Conservation (phyloP, 352 stramenopile species). For the Phytopythium sindhum region DNA sequence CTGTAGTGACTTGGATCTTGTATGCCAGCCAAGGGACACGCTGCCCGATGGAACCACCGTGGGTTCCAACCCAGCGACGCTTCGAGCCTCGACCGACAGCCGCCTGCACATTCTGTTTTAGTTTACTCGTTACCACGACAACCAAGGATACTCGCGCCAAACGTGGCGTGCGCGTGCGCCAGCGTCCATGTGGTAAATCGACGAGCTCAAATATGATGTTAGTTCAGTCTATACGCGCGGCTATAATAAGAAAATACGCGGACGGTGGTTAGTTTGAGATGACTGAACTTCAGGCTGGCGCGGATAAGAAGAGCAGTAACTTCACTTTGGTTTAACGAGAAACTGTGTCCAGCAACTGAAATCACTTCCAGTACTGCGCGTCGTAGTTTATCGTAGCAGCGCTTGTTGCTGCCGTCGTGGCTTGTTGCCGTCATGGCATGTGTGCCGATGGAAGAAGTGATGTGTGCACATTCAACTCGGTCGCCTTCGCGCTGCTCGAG, state of each 20-base stretch:
- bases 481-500: not conserved
- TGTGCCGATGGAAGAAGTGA: not conserved
- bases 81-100: not conserved
- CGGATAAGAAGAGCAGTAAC: not conserved
- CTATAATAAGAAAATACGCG: not conserved
- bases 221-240: not conserved
- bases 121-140: no score
- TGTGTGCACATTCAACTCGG: not conserved
- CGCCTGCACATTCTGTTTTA: no score
- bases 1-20: not conserved
- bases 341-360: no score
- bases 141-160: conserved; percentile 1
- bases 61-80: not conserved
- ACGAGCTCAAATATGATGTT: not conserved
- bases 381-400: not conserved
- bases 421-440: no score
- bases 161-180: conserved; percentile 6
- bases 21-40: conserved; percentile 6
- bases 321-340: not conserved
- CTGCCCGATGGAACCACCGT: not conserved
- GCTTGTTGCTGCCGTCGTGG: not conserved
- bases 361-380: not conserved
- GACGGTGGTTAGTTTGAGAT: not conserved
- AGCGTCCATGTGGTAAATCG: not conserved
- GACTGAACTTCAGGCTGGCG: not conserved